These are phyloP conservation scores for Termitomyces heimii DNA, from an alignment of 768 basidiomycete genomes.

Conservation along the genomic window DNA sequence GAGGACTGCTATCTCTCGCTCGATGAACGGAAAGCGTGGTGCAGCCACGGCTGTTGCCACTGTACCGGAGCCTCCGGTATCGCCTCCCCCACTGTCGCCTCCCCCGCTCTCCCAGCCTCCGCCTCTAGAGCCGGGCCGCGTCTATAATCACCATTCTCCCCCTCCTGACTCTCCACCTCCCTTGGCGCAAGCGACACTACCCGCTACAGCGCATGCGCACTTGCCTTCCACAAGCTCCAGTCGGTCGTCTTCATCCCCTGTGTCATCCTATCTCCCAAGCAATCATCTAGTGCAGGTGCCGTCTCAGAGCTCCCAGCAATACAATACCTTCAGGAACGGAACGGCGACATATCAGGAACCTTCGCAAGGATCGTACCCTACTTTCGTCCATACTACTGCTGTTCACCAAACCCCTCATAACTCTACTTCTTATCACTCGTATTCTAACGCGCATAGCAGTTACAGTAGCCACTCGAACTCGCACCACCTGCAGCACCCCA, in stretches of 20 bases:
- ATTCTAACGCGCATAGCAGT: slow-evolving; percentile 24
- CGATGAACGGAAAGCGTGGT: slow-evolving; percentile 23
- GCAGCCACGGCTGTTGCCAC: slow-evolving; percentile 13
- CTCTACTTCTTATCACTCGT: slow-evolving; percentile 25
- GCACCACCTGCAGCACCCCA: slow-evolving; percentile 15
- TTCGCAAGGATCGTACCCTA: slow-evolving; percentile 27
- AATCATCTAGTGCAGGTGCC: slow-evolving; percentile 19
- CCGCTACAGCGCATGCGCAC: slow-evolving; percentile 33
- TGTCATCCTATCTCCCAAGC: slow-evolving; percentile 33
- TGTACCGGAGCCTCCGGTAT: slow-evolving; percentile 18
- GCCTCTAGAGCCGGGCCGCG: slow-evolving; percentile 37
- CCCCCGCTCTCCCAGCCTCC: slow-evolving; percentile 35
- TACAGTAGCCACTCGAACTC: slow-evolving; percentile 14
- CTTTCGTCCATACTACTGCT: slow-evolving; percentile 32
- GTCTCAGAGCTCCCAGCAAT: slow-evolving; percentile 21
- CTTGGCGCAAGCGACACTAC: slow-evolving; percentile 45
- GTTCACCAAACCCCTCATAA: slow-evolving; percentile 21
- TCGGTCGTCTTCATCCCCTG: slow-evolving; percentile 42
- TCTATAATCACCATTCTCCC: slow-evolving; percentile 29
- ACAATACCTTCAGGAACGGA: slow-evolving; percentile 30
- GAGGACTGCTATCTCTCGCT: slow-evolving; percentile 49
- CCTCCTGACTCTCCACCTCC: slow-evolving; percentile 54
- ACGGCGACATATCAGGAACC: slow-evolving; percentile 42
- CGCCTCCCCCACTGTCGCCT: slow-evolving; percentile 23
- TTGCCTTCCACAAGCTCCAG: slow-evolving; percentile 28